Evolutionary conservation across 2,329 filamentous ascomycete species (phyloP).

Genomic region (Fusarium fujikuroi): DNA sequence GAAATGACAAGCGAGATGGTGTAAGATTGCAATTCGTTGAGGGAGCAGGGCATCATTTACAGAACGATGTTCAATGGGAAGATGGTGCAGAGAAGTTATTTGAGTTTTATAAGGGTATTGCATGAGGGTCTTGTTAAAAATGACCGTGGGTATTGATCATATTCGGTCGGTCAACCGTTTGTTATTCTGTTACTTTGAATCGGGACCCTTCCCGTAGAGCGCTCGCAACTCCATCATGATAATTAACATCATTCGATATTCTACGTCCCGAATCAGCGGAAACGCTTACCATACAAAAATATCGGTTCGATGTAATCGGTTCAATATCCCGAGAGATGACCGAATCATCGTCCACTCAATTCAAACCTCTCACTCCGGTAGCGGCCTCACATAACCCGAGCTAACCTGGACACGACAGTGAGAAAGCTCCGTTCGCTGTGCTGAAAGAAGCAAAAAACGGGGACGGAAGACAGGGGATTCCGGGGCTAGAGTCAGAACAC

Average conservation of each 20-base stretch:
- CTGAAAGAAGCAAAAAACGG: conserved; percentile 35
- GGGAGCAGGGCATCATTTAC: conserved; percentile 62
- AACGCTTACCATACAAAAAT: not conserved
- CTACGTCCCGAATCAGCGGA: not conserved
- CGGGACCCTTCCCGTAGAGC: not conserved
- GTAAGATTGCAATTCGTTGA: conserved; percentile 56
- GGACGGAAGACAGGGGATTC: conserved; percentile 22
- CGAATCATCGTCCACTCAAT: conserved; percentile 24
- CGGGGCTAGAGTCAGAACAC: conserved; percentile 22
- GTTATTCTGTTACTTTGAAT: not conserved
- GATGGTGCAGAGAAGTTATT: conserved; percentile 58
- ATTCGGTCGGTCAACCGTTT: not conserved
- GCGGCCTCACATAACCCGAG: conserved; percentile 5
- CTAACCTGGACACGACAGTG: not conserved
- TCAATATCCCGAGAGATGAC: conserved; percentile 35
- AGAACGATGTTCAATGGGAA: conserved; percentile 63
- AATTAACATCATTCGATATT: conserved; percentile 11
- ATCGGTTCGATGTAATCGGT: conserved; percentile 27
- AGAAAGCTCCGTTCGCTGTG: conserved; percentile 15
- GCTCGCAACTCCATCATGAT: conserved; percentile 10
- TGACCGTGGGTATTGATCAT: not conserved
- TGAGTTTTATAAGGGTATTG: conserved; percentile 50
- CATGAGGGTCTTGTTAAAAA: not conserved
- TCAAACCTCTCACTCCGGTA: conserved; percentile 20
- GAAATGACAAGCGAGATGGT: conserved; percentile 40